Conservation (phyloP, 768 basidiomycete species). For the Coprinopsis sp. region DNA sequence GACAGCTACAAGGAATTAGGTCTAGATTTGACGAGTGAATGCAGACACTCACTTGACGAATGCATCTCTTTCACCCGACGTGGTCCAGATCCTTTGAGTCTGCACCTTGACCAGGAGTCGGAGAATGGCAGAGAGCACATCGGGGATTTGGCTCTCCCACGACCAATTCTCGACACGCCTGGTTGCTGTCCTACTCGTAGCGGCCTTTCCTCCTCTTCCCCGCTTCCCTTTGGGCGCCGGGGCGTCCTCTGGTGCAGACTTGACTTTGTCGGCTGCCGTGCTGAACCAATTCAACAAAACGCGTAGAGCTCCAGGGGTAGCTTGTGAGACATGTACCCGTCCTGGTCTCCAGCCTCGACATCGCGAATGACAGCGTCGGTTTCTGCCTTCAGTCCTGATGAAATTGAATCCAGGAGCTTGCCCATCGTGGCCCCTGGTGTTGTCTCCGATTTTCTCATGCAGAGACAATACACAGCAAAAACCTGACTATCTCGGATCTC, state of each 20-base stretch:
- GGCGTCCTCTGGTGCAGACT: conserved; percentile 42
- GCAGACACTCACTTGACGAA: conserved; percentile 67
- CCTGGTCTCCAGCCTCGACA: conserved; percentile 62
- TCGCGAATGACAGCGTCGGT: conserved; percentile 69
- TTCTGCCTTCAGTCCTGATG: conserved; percentile 69
- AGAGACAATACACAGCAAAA: conserved; percentile 78
- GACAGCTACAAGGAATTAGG: conserved; percentile 49
- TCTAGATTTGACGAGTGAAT: not conserved
- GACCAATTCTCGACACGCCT: conserved; percentile 56
- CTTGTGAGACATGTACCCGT: conserved; percentile 60
- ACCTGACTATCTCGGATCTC: conserved; percentile 59
- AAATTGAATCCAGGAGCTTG: conserved; percentile 84
- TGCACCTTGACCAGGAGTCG: conserved; percentile 59
- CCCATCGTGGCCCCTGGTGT: conserved; percentile 66
- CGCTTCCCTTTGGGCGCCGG: conserved; percentile 47
- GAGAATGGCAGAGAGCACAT: conserved; percentile 62
- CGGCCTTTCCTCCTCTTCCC: conserved; percentile 58
- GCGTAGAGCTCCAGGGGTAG: conserved; percentile 84
- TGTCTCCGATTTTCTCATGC: conserved; percentile 69
- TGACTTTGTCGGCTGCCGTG: conserved; percentile 71
- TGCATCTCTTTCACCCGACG: conserved; percentile 77
- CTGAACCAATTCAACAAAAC: conserved; percentile 94
- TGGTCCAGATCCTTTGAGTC: conserved; percentile 85
- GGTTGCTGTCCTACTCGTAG: conserved; percentile 32
- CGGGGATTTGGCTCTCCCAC: conserved; percentile 76